Base-by-base conservation (phyloP, 23 red algal species). In the Chondrus crispus region DNA sequence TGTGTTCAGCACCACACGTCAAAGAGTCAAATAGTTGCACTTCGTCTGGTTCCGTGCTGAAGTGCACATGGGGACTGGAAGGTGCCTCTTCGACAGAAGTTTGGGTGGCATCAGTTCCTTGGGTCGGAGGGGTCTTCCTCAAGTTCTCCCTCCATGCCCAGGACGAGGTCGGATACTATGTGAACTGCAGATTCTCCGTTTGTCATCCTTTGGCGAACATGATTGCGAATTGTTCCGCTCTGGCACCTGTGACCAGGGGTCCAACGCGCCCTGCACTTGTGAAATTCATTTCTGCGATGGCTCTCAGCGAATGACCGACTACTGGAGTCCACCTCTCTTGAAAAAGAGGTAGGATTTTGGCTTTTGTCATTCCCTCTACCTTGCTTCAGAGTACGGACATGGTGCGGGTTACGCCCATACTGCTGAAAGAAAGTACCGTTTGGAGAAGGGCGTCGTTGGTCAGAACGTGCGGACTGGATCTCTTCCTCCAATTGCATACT, bases 11-110 rank as follows among this genome's bases (percentile, higher is more conserved):
- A 29, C 20, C 18, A 81, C 30, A 20, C 19, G 79, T 83, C 30
- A 55, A 43, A n/a, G 48, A 20, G 49, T 83, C 79, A 51, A 83
- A 83, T 30, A 83, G 79, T 19, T 26, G 49, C n/a, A 83, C 79
- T 36, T 83, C 48, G 16, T 46, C 79, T 18, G 51, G 51, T 55
- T 55, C 0, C 0, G 14, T n/a, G n/a, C n/a, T n/a, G n/a, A n/a
- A n/a, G n/a, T n/a, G n/a, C n/a, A n/a, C n/a, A n/a, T n/a, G n/a
- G n/a, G n/a, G n/a, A n/a, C n/a, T n/a, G n/a, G n/a, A n/a, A n/a
- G n/a, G n/a, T n/a, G 16, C 0, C n/a, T 55, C n/a, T n/a, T 18
- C 0, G 14, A 14, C n/a, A 55, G n/a, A 55, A 55, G 14, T 0
- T 55, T 55, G 51, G 16, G 51, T 55, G 14, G n/a, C n/a, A 55